A percentile compares a stretch with the other conserved stretches of the same genome.
Conservation (phyloP, 2,329 filamentous ascomycete species). For the Fusarium sp. region DNA sequence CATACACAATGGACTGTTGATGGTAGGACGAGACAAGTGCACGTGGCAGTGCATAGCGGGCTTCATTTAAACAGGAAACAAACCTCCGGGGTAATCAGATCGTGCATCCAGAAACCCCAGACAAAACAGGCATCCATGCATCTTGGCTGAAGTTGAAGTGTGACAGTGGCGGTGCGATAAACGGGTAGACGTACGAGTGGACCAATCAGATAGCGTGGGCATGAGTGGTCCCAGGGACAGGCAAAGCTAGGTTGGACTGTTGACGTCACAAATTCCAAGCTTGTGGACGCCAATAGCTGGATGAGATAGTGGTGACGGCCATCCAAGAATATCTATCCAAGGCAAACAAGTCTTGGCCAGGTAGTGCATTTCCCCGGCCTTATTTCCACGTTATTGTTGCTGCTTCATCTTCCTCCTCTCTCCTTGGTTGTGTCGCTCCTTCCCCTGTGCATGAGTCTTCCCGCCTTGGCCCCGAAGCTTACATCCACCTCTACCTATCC, state of each 20-base stretch:
- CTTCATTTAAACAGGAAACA: neutral
- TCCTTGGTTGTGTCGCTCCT: neutral
- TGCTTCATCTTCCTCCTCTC: neutral
- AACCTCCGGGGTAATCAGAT: constrained; percentile 6
- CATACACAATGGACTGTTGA: neutral
- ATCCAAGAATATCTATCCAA: constrained; percentile 2
- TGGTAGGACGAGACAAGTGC: neutral
- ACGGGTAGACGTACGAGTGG: neutral
- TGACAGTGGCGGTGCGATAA: constrained; percentile 5
- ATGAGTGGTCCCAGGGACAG: constrained; percentile 31
- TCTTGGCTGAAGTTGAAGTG: constrained; percentile 17
- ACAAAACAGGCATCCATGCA: neutral
- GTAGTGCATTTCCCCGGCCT: constrained; percentile 11
- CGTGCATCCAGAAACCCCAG: neutral
- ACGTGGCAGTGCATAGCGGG: constrained; percentile 12
- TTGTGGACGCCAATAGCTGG: constrained; percentile 11
- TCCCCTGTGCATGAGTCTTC: neutral
- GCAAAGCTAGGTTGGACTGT: constrained; percentile 8
- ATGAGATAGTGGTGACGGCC: constrained; percentile 30
- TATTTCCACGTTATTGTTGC: constrained; percentile 15
- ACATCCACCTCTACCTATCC: neutral
- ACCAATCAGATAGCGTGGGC: constrained; percentile 18
- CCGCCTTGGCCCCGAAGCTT: constrained; percentile 22
- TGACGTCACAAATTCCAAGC: constrained; percentile 31
- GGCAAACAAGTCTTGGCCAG: neutral